Conservation (phyloP, 2,329 filamentous ascomycete genomes). For the Xylariaceae sp. region DNA sequence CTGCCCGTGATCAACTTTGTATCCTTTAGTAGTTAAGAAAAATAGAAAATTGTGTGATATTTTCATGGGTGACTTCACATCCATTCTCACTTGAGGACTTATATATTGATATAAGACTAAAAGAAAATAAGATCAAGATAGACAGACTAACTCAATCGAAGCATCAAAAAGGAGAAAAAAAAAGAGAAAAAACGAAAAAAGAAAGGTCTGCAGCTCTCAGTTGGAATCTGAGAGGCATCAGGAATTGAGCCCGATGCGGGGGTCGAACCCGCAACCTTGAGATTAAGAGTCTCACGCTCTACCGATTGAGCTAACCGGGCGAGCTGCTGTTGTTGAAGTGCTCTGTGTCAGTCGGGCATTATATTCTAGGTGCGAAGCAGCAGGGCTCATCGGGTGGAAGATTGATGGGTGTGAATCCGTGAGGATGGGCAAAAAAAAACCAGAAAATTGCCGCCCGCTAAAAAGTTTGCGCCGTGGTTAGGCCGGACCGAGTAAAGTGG, state of each 20-base stretch:
- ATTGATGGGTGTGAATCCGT: no score
- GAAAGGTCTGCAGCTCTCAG: conserved; percentile 5
- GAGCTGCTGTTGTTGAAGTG: not conserved
- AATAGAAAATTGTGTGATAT: no score
- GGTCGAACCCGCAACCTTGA: conserved; percentile 39
- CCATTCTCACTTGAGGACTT: no score
- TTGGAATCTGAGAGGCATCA: conserved; percentile 25
- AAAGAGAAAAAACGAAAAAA: not conserved
- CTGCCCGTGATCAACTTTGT: no score
- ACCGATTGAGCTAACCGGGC: conserved; percentile 63
- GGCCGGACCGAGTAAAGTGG: not conserved
- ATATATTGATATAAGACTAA: no score
- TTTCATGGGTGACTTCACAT: no score
- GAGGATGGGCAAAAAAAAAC: not conserved
- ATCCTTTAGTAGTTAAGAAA: no score
- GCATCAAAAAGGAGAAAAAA: not conserved
- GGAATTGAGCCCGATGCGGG: conserved; percentile 44
- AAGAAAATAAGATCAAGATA: not conserved
- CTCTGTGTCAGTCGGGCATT: no score
- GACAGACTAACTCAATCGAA: not conserved
- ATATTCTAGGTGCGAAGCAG: not conserved
- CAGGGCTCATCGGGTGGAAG: not conserved
- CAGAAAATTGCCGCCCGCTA: not conserved
- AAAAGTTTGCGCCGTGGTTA: not conserved
- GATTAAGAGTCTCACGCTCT: conserved; percentile 67